A percentile compares a stretch with the other conserved stretches of the same genome.
phyloP scores from a whole-genome alignment of 2,329 filamentous ascomycete species.

The Trichoderma semiorbis region DNA sequence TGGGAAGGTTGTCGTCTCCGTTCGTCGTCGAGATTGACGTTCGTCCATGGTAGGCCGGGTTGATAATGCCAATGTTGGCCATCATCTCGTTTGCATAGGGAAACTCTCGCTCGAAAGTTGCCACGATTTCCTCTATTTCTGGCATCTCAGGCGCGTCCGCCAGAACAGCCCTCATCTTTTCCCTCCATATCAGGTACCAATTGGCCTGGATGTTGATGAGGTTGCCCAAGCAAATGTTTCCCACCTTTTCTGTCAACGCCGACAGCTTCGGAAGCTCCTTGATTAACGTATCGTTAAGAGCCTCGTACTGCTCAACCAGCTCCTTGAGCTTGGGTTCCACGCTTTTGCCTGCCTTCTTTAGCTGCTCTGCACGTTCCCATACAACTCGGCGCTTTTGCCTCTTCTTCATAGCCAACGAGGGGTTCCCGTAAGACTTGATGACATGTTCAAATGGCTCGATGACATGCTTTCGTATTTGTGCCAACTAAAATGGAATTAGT shows the following conservation, averaged over 20 bases:
- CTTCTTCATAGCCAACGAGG: conserved; percentile 88
- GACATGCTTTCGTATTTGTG: conserved; percentile 72
- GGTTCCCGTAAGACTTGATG: conserved; percentile 76
- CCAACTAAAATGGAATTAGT: conserved; percentile 38
- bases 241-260: conserved; percentile 73
- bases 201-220: conserved; percentile 79
- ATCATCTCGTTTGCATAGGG: conserved; percentile 70
- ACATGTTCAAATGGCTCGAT: conserved; percentile 79
- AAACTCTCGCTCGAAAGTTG: conserved; percentile 76
- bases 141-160: conserved; percentile 60
- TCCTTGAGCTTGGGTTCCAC: conserved; percentile 82
- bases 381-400: conserved; percentile 88
- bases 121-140: conserved; percentile 69
- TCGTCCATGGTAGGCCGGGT: conserved; percentile 62
- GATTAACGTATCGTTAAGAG: conserved; percentile 89
- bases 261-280: conserved; percentile 87
- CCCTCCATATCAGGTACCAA: conserved; percentile 81
- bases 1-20: conserved; percentile 50
- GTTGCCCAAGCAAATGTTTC: conserved; percentile 76
- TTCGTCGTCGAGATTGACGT: conserved; percentile 57
- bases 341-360: conserved; percentile 78
- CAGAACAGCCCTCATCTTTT: conserved; percentile 74
- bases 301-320: conserved; percentile 82
- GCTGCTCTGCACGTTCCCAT: conserved; percentile 75
- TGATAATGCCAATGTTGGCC: conserved; percentile 70